Evolutionary conservation across 169 alveolate species (phyloP), one percentile per base, ranked within the genome.

Genomic region (Eimeria sp.): DNA sequence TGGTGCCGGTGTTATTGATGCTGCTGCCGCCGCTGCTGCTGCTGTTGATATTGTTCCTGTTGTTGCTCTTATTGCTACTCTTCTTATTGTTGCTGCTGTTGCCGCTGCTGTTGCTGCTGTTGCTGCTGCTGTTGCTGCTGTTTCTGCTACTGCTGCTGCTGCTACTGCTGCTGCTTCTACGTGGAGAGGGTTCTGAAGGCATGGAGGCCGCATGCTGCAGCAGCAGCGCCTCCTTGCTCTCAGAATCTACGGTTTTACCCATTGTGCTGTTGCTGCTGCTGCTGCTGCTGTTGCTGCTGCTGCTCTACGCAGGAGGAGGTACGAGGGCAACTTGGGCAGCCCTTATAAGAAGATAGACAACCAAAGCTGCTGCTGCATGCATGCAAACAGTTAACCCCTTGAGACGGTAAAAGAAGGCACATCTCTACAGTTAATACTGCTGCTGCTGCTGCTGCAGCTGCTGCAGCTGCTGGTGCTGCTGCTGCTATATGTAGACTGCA

Each of bases 21-120:
- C 84, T 73, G 84, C 84, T 73, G 84, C 84, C 1, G 84, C 84
- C 3, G 47, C 54, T 73, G 57, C 84, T 73, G 84, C 84, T n/a
- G 84, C 84, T n/a, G 84, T 9, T 54, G 2, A 1, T 16, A 1
- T 20, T 27, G 0, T 20, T n/a, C 2, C 57, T 30, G 54, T 13
- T 27, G 10, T 51, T 40, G 54, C 3, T 72, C 27, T 22, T 27
- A 47, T 25, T 27, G 18, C 51, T 72, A 25, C 51, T 40, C 18
- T 13, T 72, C 4, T 27, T 27, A 4, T 11, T 34, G 51, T 27
- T 27, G 51, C 51, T 72, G 83, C 4, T 61, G 70, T 2, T 61
- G 70, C 70, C 5, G n/a, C 2, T 16, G 70, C 70, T 5, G 70
- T 30, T 16, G 70, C 70, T 16, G 20, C 3, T 16, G 70, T 3